Evolutionary conservation across 2,329 filamentous ascomycete species (phyloP).

Genomic region (Colletotrichum cordylinicola): DNA sequence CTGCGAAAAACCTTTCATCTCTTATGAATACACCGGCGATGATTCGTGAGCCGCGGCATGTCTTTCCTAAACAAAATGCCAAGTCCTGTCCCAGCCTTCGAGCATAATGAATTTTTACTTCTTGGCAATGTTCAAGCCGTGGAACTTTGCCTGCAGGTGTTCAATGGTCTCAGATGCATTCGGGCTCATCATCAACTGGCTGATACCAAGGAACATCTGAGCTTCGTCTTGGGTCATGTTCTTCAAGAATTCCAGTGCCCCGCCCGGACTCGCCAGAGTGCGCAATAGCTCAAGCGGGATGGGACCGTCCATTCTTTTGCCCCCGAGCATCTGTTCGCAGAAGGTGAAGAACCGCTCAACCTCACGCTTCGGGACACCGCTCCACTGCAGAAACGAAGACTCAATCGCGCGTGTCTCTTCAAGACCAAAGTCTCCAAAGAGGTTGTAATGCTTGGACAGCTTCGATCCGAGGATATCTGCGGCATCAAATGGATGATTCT

Average conservation of each 20-base stretch:
- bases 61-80: no score
- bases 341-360: background rate
- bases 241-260: background rate
- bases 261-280: background rate
- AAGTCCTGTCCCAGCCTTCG: no score
- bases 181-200: background rate
- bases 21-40: no score
- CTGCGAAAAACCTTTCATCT: no score
- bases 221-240: background rate
- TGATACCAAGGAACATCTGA: background rate
- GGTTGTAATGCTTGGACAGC: background rate
- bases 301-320: background rate
- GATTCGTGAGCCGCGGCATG: no score
- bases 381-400: background rate
- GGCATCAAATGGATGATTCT: background rate
- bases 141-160: background rate
- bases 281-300: background rate
- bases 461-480: background rate
- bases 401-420: background rate
- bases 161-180: background rate
- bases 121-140: background rate
- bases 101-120: background rate
- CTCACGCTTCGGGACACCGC: background rate
- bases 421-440: background rate
- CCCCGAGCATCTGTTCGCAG: background rate